Base-by-base conservation (phyloP, 108 stramenopile species). In the Fragilariopsis cylindrus region DNA sequence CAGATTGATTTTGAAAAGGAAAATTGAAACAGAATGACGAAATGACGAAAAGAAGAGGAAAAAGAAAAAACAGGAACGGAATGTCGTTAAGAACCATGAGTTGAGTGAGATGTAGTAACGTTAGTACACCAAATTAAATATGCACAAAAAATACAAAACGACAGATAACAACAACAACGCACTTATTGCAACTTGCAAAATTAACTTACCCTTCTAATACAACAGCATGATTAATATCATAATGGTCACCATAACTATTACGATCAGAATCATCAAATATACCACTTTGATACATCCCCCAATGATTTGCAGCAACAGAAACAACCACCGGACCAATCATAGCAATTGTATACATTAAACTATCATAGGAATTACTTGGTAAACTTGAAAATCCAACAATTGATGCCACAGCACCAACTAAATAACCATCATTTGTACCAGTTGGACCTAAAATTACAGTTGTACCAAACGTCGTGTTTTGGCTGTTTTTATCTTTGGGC, bases 191-290 rank as follows among this genome's bases (percentile, higher is more conserved):
- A 11, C 13, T 11, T 52, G 52, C 11, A 52, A 11, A 15, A 52
- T 1, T 52, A 11, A 41, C 58, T 60, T 60, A 60, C 16, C 97
- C 95, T 44, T 93, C 89, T 43, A 96, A 76, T 8, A 90, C 80
- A 15, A 97, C 95, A 54, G 86, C 90, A 71, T 97, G 97, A 71
- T 96, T 86, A 42, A 97, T 72, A 72, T 83, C 83, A n/a, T 71
- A 50, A 21, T 67, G 21, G 1, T 70, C 40, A 21, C 55, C 49
- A 30, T 30, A 30, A 30, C 2, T 21, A 21, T 1, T 1, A 7
- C 12, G 7, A 39, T 64, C 4, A 43, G 7, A 47, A 57, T 56
- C 67, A 41, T 66, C 63, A 64, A 78, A 91, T 48, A 90, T 73
- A 9, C 94, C 94, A 19, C 73, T 62, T 41, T 82, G 65, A 72